phyloP scores from a whole-genome alignment of 116 monocot species.

The Trichopus zeylanicus region DNA sequence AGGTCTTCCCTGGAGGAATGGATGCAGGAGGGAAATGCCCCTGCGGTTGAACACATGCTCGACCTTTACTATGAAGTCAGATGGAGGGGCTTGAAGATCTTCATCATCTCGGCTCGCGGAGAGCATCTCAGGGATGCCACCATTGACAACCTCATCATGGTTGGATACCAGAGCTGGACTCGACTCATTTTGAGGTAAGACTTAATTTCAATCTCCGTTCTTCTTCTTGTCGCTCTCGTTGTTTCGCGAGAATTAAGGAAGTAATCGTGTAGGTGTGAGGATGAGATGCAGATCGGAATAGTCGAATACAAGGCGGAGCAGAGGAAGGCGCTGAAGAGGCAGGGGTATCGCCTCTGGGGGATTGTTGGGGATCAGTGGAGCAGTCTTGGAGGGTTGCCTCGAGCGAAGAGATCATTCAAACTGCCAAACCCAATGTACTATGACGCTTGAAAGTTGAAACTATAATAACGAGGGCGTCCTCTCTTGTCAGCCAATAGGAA shows the following conservation, averaged over 20 bases:
- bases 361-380: slow-evolving; percentile 63
- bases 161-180: slow-evolving; percentile 20
- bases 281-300: background rate
- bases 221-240: background rate
- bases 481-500: too few species aligned
- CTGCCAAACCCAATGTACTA: slow-evolving; percentile 71
- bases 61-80: slow-evolving; percentile 4
- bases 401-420: slow-evolving; percentile 44
- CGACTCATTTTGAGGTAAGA: background rate
- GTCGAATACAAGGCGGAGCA: slow-evolving; percentile 31
- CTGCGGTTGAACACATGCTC: too few species aligned
- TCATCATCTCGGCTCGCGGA: slow-evolving; percentile 41
- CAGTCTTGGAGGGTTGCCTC: slow-evolving; percentile 27
- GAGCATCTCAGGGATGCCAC: slow-evolving; percentile 40
- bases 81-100: slow-evolving; percentile 33
- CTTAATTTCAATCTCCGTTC: background rate
- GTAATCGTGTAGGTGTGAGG: slow-evolving; percentile 6
- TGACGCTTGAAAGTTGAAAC: background rate
- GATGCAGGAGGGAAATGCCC: too few species aligned
- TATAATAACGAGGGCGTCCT: too few species aligned
- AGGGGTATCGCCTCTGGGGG: slow-evolving; percentile 52
- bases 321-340: slow-evolving; percentile 27
- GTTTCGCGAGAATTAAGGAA: too few species aligned
- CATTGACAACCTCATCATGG: slow-evolving; percentile 39
- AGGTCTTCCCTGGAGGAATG: background rate